Percentiles rank a stretch among this genome's conserved stretches.
These are phyloP conservation scores for Neospora caninum DNA, from an alignment of 169 alveolate genomes.

Conservation along the genomic window DNA sequence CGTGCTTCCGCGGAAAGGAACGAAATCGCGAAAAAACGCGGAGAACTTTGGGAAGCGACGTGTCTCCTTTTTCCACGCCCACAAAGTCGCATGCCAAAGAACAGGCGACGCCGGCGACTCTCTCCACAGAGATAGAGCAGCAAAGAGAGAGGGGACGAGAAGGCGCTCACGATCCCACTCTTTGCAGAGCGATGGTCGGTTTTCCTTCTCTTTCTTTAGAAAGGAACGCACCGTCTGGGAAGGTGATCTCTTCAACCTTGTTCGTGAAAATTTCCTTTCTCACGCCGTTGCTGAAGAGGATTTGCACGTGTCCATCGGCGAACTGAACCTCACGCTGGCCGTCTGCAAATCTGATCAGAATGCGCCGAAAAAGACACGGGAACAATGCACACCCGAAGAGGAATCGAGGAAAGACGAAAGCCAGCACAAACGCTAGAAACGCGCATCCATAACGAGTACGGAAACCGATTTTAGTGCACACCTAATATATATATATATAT, in stretches of 20 bases:
- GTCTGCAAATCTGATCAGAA: neutral
- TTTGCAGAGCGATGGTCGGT: no score
- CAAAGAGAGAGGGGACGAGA: no score
- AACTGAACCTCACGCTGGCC: conserved; percentile 18
- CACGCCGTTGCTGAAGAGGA: neutral
- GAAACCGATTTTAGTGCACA: neutral
- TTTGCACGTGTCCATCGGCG: neutral
- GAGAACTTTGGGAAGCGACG: no score
- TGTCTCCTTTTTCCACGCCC: no score
- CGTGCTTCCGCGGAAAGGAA: no score
- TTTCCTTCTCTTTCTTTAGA: no score
- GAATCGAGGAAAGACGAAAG: neutral
- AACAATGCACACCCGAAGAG: neutral
- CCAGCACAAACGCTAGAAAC: neutral
- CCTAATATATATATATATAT: neutral
- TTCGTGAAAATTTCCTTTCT: neutral
- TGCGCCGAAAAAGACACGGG: neutral
- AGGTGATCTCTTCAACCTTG: neutral
- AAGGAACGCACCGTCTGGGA: neutral
- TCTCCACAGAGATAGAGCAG: no score
- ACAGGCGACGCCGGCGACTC: no score
- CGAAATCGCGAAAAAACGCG: no score
- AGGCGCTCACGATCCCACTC: no score
- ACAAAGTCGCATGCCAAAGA: no score
- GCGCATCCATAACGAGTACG: no score